These are phyloP conservation scores for Chrysoporthe deuterocubensis DNA, from an alignment of 2,329 filamentous ascomycete genomes.

Conservation along the genomic window DNA sequence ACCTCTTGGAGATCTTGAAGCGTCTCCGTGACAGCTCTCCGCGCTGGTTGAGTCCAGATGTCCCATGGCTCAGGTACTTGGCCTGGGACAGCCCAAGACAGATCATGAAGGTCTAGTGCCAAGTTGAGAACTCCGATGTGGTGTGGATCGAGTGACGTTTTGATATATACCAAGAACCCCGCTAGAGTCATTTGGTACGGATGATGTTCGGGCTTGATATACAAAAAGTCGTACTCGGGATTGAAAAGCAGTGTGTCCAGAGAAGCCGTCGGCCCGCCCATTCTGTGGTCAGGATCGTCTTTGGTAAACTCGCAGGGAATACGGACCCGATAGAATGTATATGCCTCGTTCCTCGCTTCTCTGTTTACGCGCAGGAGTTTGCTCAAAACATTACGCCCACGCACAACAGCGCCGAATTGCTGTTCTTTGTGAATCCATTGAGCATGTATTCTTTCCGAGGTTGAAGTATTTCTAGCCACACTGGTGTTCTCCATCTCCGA, in stretches of 20 bases:
- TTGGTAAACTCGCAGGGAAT: constrained; percentile 2
- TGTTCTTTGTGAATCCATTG: neutral
- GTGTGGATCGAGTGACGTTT: neutral
- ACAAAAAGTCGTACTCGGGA: neutral
- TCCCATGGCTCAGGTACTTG: neutral
- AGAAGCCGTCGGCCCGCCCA: neutral
- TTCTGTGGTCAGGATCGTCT: neutral
- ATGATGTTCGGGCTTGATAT: neutral
- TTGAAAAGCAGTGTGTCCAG: neutral
- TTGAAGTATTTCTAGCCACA: neutral
- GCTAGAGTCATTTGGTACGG: neutral
- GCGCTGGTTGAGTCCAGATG: neutral
- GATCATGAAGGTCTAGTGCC: neutral
- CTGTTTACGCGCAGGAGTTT: neutral
- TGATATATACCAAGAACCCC: neutral
- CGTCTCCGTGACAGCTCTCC: neutral
- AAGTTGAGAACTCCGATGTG: neutral
- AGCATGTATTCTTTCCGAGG: neutral
- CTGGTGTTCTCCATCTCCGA: neutral
- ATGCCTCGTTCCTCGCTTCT: constrained; percentile 1
- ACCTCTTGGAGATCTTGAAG: constrained; percentile 2
- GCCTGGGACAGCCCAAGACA: neutral
- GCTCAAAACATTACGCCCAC: neutral
- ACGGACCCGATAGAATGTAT: constrained; percentile 2
- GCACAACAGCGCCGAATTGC: neutral